A percentile compares a stretch with the other conserved stretches of the same genome.
These are phyloP conservation scores for Bretschneidera sinensis DNA, from an alignment of 345 rosid species.

Conservation along the genomic window DNA sequence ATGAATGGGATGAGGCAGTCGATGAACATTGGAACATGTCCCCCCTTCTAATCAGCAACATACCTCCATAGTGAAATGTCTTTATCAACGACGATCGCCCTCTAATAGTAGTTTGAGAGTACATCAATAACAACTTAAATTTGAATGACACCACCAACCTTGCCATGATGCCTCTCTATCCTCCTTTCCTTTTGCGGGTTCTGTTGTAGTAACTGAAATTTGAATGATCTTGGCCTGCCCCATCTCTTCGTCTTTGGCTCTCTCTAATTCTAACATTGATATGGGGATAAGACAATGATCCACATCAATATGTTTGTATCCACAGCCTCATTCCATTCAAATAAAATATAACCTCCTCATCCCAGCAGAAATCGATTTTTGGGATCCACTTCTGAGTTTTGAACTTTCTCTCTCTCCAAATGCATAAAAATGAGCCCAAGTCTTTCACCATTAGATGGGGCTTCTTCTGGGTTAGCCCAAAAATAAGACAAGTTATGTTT, in stretches of 20 bases:
- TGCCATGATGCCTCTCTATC: conserved; percentile 44
- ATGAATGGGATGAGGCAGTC: background rate
- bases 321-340: conserved; percentile 16
- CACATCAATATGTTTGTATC: conserved; percentile 16
- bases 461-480: too few species aligned
- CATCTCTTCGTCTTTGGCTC: conserved; percentile 9
- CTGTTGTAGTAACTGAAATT: conserved; percentile 9
- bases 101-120: too few species aligned
- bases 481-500: too few species aligned
- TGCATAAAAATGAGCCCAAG: too few species aligned
- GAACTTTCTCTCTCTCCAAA: too few species aligned
- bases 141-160: conserved; percentile 58
- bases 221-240: conserved; percentile 5
- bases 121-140: too few species aligned
- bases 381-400: too few species aligned
- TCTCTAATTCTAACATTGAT: background rate
- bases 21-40: conserved; percentile 1
- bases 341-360: too few species aligned
- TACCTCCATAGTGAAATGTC: conserved; percentile 16
- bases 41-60: conserved; percentile 11
- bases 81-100: too few species aligned
- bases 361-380: too few species aligned
- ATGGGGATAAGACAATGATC: conserved; percentile 39
- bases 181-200: conserved; percentile 4
- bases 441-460: too few species aligned